Percentiles rank a stretch among this genome's conserved stretches.
Evolutionary conservation across 495 filamentous ascomycete genomes (phyloP).

Genomic region (Daldinia grandis): DNA sequence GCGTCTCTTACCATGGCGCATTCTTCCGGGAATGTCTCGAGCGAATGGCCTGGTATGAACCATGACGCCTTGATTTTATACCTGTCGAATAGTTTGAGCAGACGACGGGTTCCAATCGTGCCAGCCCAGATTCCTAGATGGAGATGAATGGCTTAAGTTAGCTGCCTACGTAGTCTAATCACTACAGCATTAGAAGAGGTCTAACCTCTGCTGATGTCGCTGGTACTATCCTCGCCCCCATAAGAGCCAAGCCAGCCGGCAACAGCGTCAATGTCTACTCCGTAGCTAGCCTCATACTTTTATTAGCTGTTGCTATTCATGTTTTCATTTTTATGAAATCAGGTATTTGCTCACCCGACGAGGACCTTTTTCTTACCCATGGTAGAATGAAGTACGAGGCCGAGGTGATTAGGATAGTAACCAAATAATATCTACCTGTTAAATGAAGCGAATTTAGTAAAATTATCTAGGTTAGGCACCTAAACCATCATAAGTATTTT

Average conservation of each 20-base stretch:
- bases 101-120: slow-evolving; percentile 72
- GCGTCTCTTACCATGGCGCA: slow-evolving; percentile 75
- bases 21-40: slow-evolving; percentile 81
- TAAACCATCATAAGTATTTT: neutral
- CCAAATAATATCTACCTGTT: neutral
- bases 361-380: slow-evolving; percentile 72
- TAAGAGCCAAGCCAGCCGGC: slow-evolving; percentile 54
- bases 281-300: slow-evolving; percentile 30
- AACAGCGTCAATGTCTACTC: slow-evolving; percentile 59
- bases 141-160: no score
- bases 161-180: slow-evolving; percentile 3
- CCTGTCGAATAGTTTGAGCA: slow-evolving; percentile 79
- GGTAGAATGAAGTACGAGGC: slow-evolving; percentile 11
- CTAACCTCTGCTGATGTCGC: slow-evolving; percentile 59
- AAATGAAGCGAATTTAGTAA: neutral
- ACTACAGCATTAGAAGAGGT: neutral
- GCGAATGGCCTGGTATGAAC: slow-evolving; percentile 83
- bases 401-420: neutral
- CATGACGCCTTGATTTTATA: slow-evolving; percentile 84
- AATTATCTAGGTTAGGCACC: no score
- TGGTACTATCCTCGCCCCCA: slow-evolving; percentile 56
- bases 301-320: slow-evolving; percentile 17
- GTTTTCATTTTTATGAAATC: neutral
- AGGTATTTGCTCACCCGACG: slow-evolving; percentile 43
- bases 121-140: slow-evolving; percentile 80